Conservation (phyloP, 2,329 filamentous ascomycete genomes). For the Talaromyces rugulosus region DNA sequence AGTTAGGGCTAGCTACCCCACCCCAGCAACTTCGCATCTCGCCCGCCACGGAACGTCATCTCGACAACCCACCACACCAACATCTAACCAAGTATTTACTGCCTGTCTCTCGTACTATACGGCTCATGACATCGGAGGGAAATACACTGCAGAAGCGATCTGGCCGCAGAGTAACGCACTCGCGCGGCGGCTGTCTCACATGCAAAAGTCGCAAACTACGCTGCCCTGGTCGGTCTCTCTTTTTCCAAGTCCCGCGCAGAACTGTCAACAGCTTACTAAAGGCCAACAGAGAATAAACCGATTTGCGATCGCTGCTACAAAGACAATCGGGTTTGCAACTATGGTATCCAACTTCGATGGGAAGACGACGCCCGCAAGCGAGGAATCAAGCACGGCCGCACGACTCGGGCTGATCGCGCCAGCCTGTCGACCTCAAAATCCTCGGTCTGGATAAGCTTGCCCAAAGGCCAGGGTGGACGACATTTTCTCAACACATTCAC, state of each 20-base stretch:
- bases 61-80: not conserved
- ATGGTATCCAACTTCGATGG: constrained; percentile 12
- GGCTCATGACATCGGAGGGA: constrained; percentile 3
- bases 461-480: constrained; percentile 5
- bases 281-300: constrained; percentile 12
- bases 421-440: constrained; percentile 8
- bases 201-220: constrained; percentile 15
- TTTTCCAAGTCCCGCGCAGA: not conserved
- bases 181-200: constrained; percentile 13
- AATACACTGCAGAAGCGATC: constrained; percentile 4
- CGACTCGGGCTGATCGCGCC: constrained; percentile 8
- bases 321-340: constrained; percentile 11
- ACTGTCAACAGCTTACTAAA: constrained; percentile 1
- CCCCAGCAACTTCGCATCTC: not conserved
- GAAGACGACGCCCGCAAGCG: constrained; percentile 14
- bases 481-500: constrained; percentile 13
- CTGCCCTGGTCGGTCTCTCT: constrained; percentile 10
- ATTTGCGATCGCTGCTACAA: constrained; percentile 10
- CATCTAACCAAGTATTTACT: not conserved
- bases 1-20: not conserved
- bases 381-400: constrained; percentile 15
- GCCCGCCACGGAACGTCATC: not conserved
- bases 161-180: constrained; percentile 15
- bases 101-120: not conserved
- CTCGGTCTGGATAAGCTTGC: constrained; percentile 7